Evolutionary conservation across 768 basidiomycete genomes (phyloP), one percentile per base, ranked within the genome.

Genomic region (Kwoniella sp.): DNA sequence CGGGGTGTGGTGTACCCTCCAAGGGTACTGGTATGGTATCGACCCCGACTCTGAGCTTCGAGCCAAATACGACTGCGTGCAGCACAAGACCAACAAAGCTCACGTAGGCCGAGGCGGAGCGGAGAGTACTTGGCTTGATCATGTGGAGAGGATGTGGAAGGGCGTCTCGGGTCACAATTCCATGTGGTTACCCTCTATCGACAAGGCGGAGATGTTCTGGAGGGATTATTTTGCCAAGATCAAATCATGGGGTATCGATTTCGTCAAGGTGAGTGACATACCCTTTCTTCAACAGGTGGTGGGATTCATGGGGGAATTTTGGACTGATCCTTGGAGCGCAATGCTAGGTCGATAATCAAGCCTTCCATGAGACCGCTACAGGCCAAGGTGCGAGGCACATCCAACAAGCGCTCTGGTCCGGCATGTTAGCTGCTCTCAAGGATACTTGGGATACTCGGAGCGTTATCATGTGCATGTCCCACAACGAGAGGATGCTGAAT

Each of bases 291-390:
- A 13, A 26, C 50, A n/a, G n/a, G n/a, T n/a, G n/a, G n/a, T n/a
- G n/a, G n/a, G n/a, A n/a, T n/a, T n/a, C n/a, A n/a, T n/a, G n/a
- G n/a, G n/a, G n/a, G n/a, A n/a, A n/a, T n/a, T n/a, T n/a, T n/a
- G n/a, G n/a, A n/a, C n/a, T n/a, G n/a, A n/a, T n/a, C n/a, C n/a
- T n/a, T n/a, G n/a, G n/a, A n/a, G n/a, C n/a, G n/a, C n/a, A n/a
- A n/a, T n/a, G n/a, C 33, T 33, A 72, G 70, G 62, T 69, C 22
- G 74, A 76, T 55, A 74, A 76, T 63, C 74, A 76, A 60, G 74
- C 74, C 13, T 44, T 56, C 30, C 60, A 58, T 52, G 64, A 68
- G 36, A 40, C 57, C 2, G 27, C 68, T 17, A 48, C 49, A 13
- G 63, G 60, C 1, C 51, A 64, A 1, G 36, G 27, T 9, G 63